Conservation (phyloP, 352 stramenopile genomes). For the Pythium scleroteichum region DNA sequence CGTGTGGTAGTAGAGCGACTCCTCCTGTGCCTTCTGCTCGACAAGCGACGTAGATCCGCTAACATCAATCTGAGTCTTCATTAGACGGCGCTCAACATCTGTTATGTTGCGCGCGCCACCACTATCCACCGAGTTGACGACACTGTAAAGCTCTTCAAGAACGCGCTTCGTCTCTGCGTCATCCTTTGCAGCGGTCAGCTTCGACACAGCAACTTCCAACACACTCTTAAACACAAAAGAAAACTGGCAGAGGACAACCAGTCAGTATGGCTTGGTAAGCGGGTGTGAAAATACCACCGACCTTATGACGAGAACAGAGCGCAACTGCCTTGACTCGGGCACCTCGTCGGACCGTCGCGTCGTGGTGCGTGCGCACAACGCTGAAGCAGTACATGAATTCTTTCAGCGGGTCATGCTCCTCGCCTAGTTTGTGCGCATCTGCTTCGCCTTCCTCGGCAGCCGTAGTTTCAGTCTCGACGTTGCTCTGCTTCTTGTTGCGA, state of each 20-base stretch:
- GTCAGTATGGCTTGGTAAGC: neutral
- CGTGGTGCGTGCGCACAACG: slow-evolving; percentile 82
- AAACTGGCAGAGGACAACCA: slow-evolving; percentile 25
- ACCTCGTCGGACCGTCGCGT: slow-evolving; percentile 65
- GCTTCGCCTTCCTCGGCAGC: neutral
- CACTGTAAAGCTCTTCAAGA: slow-evolving; percentile 59
- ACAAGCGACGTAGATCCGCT: slow-evolving; percentile 32
- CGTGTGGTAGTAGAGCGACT: slow-evolving; percentile 61
- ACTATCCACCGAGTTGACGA: slow-evolving; percentile 76
- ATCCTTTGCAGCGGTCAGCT: slow-evolving; percentile 54
- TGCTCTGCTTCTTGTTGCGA: slow-evolving; percentile 38
- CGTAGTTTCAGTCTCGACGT: slow-evolving; percentile 7
- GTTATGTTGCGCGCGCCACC: slow-evolving; percentile 62
- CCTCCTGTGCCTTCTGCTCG: slow-evolving; percentile 44
- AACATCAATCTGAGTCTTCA: slow-evolving; percentile 71
- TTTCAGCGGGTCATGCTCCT: slow-evolving; percentile 45
- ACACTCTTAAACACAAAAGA: slow-evolving; percentile 79
- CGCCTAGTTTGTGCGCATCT: neutral
- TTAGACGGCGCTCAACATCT: slow-evolving; percentile 68
- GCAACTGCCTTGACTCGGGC: slow-evolving; percentile 83
- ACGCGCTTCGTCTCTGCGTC: slow-evolving; percentile 44
- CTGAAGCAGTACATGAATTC: slow-evolving; percentile 89
- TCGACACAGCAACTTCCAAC: slow-evolving; percentile 69
- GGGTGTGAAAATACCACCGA: slow-evolving; percentile 10
- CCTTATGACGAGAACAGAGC: slow-evolving; percentile 81